A percentile compares a stretch with the other conserved stretches of the same genome.
Conservation (phyloP, 177 flowering plant genomes). For the Telopea speciosissima region DNA sequence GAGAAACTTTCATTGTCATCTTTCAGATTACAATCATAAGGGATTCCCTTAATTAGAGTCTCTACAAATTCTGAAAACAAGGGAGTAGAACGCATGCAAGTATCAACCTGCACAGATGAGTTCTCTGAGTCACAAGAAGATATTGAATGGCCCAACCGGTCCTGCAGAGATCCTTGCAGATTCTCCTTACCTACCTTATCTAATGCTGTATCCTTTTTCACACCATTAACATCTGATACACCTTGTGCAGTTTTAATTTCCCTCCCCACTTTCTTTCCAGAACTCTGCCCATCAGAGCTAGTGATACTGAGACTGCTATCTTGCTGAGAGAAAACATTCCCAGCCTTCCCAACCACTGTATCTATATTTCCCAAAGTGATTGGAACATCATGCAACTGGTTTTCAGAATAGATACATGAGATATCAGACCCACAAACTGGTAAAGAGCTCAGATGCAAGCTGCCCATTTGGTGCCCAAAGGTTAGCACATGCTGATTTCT, state of each 20-base stretch:
- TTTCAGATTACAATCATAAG: background rate
- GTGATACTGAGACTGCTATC: conserved; percentile 21
- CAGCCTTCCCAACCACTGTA: conserved; percentile 18
- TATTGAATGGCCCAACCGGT: conserved; percentile 1
- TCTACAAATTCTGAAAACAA: background rate
- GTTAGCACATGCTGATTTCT: conserved; percentile 12
- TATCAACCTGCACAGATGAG: background rate
- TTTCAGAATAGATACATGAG: conserved; percentile 15
- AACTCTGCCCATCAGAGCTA: conserved; percentile 14
- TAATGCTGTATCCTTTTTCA: conserved; percentile 9
- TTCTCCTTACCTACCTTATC: conserved; percentile 4
- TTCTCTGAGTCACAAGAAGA: background rate
- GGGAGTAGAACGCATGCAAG: background rate
- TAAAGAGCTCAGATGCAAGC: conserved; percentile 8
- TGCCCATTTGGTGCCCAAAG: conserved; percentile 11
- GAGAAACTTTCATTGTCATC: background rate
- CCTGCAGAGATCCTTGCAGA: conserved; percentile 5
- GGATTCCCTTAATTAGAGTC: background rate
- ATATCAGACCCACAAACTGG: conserved; percentile 20
- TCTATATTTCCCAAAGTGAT: conserved; percentile 18
- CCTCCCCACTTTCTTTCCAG: conserved; percentile 10
- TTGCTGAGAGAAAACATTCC: conserved; percentile 18
- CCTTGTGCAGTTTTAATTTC: conserved; percentile 8
- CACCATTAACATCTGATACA: conserved; percentile 2
- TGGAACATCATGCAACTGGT: conserved; percentile 24